Percentiles rank a stretch among this genome's conserved stretches.
Evolutionary conservation across 805 yeast genomes (phyloP).

Genomic region (Myxozyma monticola): DNA sequence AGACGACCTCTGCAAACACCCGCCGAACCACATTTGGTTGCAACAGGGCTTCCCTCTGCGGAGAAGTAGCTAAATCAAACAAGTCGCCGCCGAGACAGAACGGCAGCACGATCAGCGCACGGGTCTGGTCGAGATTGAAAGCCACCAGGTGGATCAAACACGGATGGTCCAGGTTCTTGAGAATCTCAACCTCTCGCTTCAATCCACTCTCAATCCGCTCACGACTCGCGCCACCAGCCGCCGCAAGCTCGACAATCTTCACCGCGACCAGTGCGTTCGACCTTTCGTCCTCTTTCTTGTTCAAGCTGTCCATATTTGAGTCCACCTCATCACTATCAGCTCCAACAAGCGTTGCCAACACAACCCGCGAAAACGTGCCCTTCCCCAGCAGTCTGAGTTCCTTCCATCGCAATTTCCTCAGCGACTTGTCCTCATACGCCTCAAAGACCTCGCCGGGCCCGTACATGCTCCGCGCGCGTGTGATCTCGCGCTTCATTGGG

Average conservation of each 20-base stretch:
- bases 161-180: conserved; percentile 38
- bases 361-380: conserved; percentile 45
- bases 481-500: conserved; percentile 20
- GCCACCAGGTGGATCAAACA: conserved; percentile 25
- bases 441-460: conserved; percentile 31
- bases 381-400: conserved; percentile 40
- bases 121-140: conserved; percentile 37
- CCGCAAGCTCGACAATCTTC: conserved; percentile 56
- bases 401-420: conserved; percentile 36
- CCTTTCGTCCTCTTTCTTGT: conserved; percentile 12
- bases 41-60: conserved; percentile 44
- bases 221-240: conserved; percentile 45
- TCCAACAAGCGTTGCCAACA: conserved; percentile 36
- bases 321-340: conserved; percentile 7
- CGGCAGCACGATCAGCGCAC: conserved; percentile 61
- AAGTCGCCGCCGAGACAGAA: conserved; percentile 85
- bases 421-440: conserved; percentile 35
- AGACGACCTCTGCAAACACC: conserved; percentile 66
- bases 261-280: conserved; percentile 56
- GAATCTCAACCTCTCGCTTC: conserved; percentile 70
- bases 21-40: conserved; percentile 55
- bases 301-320: background rate
- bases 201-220: conserved; percentile 61
- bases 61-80: conserved; percentile 56
- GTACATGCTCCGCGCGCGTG: conserved; percentile 15